Evolutionary conservation across 148 eudicot genomes (phyloP).

Genomic region (Vaccinium corymbosum): DNA sequence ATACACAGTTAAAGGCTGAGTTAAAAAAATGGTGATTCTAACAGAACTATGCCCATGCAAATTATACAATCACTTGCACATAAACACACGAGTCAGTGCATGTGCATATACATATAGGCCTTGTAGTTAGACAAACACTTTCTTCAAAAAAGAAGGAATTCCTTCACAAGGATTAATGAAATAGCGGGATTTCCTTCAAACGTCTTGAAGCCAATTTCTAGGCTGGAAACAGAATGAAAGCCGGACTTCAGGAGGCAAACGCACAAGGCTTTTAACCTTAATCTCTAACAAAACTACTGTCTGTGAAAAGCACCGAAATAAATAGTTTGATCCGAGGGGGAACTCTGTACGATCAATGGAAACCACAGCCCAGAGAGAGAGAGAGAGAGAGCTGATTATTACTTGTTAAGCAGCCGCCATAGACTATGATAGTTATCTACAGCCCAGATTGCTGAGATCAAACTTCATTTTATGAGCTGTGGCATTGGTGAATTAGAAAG

Average conservation of each 20-base stretch:
- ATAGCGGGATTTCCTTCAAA: slow-evolving; percentile 44
- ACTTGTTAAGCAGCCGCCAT: slow-evolving; percentile 28
- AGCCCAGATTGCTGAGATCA: slow-evolving; percentile 25
- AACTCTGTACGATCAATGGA: neutral
- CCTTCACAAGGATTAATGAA: slow-evolving; percentile 44
- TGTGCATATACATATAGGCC: no score
- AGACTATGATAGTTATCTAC: slow-evolving; percentile 37
- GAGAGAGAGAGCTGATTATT: neutral
- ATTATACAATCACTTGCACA: no score
- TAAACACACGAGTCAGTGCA: no score
- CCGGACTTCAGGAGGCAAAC: slow-evolving; percentile 47
- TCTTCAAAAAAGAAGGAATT: no score
- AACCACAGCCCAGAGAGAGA: slow-evolving; percentile 1
- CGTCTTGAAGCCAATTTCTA: slow-evolving; percentile 59
- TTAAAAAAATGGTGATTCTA: no score
- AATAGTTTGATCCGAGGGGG: slow-evolving; percentile 45
- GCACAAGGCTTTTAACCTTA: slow-evolving; percentile 51
- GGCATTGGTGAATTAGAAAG: slow-evolving; percentile 18
- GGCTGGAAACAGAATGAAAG: slow-evolving; percentile 57
- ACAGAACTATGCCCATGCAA: no score
- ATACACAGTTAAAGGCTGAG: no score
- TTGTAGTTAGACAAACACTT: no score
- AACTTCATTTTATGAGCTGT: slow-evolving; percentile 22
- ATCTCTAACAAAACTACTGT: slow-evolving; percentile 38
- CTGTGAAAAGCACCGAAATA: slow-evolving; percentile 28